Evolutionary conservation across 2,329 filamentous ascomycete species (phyloP).

Genomic region (Calonectria ilicicola): DNA sequence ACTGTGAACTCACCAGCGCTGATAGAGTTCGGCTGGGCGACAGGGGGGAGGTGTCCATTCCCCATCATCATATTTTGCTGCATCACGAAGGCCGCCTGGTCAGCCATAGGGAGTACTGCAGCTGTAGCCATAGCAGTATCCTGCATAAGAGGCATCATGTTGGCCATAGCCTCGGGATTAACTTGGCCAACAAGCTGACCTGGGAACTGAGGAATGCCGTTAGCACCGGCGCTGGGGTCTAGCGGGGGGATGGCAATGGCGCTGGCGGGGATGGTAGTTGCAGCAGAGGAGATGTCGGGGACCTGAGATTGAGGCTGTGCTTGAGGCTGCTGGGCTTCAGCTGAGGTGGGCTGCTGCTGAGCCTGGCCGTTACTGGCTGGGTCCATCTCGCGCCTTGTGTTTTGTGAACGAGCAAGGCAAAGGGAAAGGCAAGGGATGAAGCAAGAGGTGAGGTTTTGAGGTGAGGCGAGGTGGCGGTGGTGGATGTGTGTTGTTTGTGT

Average conservation of each 20-base stretch:
- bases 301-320: constrained; percentile 33
- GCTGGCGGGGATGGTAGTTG: background rate
- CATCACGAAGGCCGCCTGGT: constrained; percentile 44
- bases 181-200: constrained; percentile 35
- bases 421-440: background rate
- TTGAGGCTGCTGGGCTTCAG: constrained; percentile 30
- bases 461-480: background rate
- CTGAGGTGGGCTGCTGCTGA: constrained; percentile 25
- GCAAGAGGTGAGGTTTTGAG: background rate
- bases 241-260: constrained; percentile 20
- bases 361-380: constrained; percentile 32
- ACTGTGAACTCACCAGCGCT: constrained; percentile 47
- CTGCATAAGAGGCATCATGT: constrained; percentile 42
- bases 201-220: constrained; percentile 35
- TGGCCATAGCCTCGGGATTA: constrained; percentile 39
- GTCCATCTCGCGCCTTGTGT: constrained; percentile 29
- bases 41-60: constrained; percentile 43
- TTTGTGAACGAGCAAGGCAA: background rate
- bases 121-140: constrained; percentile 41
- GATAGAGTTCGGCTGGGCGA: constrained; percentile 41
- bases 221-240: constrained; percentile 26
- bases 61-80: constrained; percentile 45
- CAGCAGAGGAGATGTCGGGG: constrained; percentile 21
- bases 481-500: background rate
- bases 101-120: constrained; percentile 41